phyloP scores from a whole-genome alignment of 345 rosid species.

The Linum usitatissimum region DNA sequence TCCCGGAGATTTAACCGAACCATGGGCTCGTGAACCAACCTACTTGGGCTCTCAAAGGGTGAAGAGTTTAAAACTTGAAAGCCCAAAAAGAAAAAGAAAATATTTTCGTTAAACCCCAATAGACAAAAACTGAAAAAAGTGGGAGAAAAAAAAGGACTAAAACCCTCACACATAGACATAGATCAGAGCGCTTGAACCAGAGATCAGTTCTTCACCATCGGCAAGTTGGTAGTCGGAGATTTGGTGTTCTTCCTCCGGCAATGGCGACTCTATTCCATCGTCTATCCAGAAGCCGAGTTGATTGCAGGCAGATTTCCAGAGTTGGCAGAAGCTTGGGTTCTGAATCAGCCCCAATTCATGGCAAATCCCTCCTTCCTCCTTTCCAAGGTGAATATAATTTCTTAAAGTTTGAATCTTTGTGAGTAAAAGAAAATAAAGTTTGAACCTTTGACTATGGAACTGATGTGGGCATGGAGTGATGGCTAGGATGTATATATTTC shows the following conservation, averaged over 20 bases:
- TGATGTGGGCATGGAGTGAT: not conserved
- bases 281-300: conserved; percentile 17
- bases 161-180: not conserved
- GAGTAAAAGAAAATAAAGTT: not conserved
- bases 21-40: too few species aligned
- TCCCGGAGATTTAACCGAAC: too few species aligned
- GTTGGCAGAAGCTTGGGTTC: conserved; percentile 20
- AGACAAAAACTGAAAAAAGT: too few species aligned
- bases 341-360: conserved; percentile 16
- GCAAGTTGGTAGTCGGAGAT: not conserved
- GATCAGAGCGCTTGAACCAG: not conserved
- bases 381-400: conserved; percentile 32
- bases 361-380: conserved; percentile 14
- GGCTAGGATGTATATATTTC: not conserved
- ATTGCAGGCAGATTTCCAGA: conserved; percentile 7
- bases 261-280: conserved; percentile 22
- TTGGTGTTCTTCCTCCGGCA: conserved; percentile 3
- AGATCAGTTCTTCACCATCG: not conserved
- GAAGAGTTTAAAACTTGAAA: too few species aligned
- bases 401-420: not conserved
- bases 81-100: too few species aligned
- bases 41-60: too few species aligned
- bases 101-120: too few species aligned
- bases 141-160: not conserved
- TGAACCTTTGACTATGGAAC: not conserved